Evolutionary conservation across 2,329 filamentous ascomycete genomes (phyloP).

Genomic region (Juglanconis sp.): DNA sequence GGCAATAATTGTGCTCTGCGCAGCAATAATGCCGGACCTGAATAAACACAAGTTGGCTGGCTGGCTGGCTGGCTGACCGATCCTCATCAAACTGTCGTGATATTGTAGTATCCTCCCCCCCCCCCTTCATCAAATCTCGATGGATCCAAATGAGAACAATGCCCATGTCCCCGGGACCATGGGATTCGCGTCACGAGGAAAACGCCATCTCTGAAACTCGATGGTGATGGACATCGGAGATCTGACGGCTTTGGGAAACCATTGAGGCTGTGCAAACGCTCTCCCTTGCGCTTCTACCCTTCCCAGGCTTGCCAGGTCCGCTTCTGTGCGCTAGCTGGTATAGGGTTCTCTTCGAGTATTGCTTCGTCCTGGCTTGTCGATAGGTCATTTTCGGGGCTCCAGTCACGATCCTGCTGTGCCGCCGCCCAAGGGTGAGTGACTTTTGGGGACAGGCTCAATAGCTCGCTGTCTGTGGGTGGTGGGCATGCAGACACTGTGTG

Average conservation of each 20-base stretch:
- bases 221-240: slow-evolving; percentile 16
- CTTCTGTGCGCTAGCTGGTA: too few relatives aligned
- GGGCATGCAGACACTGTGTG: slow-evolving; percentile 11
- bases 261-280: slow-evolving; percentile 17
- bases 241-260: slow-evolving; percentile 17
- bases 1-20: too few relatives aligned
- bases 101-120: not conserved
- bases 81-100: not conserved
- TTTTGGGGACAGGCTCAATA: slow-evolving; percentile 3
- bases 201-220: slow-evolving; percentile 15
- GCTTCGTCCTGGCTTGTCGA: not conserved
- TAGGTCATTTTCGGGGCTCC: not conserved
- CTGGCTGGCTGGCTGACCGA: too few relatives aligned
- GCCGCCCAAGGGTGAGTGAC: slow-evolving; percentile 2
- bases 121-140: not conserved
- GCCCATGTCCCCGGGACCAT: not conserved
- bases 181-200: slow-evolving; percentile 12
- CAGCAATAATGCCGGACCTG: too few relatives aligned
- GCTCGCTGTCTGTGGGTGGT: not conserved
- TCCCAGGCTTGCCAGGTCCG: too few relatives aligned
- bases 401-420: slow-evolving; percentile 11
- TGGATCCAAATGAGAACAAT: not conserved
- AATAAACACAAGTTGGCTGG: too few relatives aligned
- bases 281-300: not conserved
- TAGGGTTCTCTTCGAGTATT: not conserved